Conservation (phyloP, 768 basidiomycete genomes). For the Chlorophyllum brunneum region DNA sequence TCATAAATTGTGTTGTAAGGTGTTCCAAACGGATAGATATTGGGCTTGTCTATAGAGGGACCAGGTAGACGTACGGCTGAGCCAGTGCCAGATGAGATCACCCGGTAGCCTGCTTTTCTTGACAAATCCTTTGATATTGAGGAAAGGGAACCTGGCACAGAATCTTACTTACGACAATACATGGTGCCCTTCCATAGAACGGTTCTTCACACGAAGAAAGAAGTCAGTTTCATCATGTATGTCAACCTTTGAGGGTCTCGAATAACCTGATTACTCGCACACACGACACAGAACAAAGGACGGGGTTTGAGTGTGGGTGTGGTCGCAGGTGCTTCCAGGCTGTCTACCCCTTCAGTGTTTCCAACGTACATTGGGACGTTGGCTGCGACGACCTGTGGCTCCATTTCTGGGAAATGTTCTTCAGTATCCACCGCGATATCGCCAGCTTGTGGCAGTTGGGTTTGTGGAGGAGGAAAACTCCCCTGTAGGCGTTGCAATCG, state of each 20-base stretch:
- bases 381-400: constrained; percentile 9
- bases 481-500: constrained; percentile 47
- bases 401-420: neutral
- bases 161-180: constrained; percentile 70
- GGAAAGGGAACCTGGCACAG: constrained; percentile 9
- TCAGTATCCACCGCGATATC: neutral
- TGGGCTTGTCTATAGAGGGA: constrained; percentile 94
- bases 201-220: constrained; percentile 55
- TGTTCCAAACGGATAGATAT: constrained; percentile 95
- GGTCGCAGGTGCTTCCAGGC: neutral
- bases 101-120: constrained; percentile 88
- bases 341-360: neutral
- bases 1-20: constrained; percentile 96
- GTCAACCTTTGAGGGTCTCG: constrained; percentile 1
- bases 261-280: constrained; percentile 96
- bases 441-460: constrained; percentile 13
- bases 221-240: constrained; percentile 6
- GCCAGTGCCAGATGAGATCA: constrained; percentile 94
- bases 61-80: constrained; percentile 96
- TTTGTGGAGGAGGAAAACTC: constrained; percentile 1
- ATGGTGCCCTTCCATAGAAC: constrained; percentile 97
- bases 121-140: constrained; percentile 4
- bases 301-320: constrained; percentile 50
- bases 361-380: constrained; percentile 4
- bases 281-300: constrained; percentile 95